Conservation (phyloP, 352 stramenopile species). For the Globisporangium spinosum region DNA sequence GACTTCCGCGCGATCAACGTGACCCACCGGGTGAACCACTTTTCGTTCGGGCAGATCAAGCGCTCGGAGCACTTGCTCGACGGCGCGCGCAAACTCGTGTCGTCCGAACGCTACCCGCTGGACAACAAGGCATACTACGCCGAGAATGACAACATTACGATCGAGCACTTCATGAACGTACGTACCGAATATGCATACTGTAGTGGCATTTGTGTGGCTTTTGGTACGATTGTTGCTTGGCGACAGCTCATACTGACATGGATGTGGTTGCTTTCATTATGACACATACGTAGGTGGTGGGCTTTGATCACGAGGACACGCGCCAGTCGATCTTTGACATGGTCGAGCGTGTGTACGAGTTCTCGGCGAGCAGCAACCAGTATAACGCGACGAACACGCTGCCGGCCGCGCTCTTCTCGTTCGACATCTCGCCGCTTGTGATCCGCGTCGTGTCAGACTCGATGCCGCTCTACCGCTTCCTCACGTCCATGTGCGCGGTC, state of each 20-base stretch:
- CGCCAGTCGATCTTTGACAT: slow-evolving; percentile 49
- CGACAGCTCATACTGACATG: background rate
- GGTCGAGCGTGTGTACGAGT: slow-evolving; percentile 65
- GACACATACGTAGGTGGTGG: slow-evolving; percentile 38
- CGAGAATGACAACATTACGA: slow-evolving; percentile 67
- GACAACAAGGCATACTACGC: slow-evolving; percentile 51
- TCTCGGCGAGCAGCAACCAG: slow-evolving; percentile 72
- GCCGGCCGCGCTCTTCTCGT: slow-evolving; percentile 68
- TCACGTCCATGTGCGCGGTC: slow-evolving; percentile 80
- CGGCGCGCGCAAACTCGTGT: slow-evolving; percentile 35
- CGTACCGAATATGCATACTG: slow-evolving; percentile 29
- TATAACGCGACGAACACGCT: slow-evolving; percentile 61
- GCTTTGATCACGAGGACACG: slow-evolving; percentile 65
- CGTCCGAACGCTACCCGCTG: slow-evolving; percentile 63
- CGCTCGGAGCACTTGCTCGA: slow-evolving; percentile 54
- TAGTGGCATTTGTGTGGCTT: slow-evolving; percentile 1
- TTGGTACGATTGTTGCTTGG: background rate
- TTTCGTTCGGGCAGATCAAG: slow-evolving; percentile 83
- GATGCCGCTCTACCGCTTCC: slow-evolving; percentile 81
- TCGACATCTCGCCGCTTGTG: slow-evolving; percentile 79
- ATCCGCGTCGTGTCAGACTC: slow-evolving; percentile 62
- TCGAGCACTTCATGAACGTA: slow-evolving; percentile 83
- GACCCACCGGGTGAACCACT: slow-evolving; percentile 75
- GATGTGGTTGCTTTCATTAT: background rate
- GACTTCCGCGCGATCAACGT: slow-evolving; percentile 54